phyloP scores from a whole-genome alignment of 2,329 filamentous ascomycete genomes.

The Ascochyta pisi region DNA sequence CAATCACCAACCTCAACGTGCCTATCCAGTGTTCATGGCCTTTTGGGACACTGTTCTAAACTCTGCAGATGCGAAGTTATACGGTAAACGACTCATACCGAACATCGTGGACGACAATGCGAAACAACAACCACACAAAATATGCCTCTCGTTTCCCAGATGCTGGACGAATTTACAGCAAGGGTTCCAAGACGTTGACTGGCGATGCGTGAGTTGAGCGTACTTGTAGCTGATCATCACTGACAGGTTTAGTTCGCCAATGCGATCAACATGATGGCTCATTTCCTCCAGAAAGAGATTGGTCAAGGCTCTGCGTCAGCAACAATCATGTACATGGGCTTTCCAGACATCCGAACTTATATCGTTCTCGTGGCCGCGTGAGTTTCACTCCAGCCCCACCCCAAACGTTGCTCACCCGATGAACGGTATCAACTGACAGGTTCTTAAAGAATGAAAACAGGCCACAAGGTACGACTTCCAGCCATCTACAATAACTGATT shows the following conservation, averaged over 20 bases:
- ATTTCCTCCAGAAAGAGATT: conserved; percentile 40
- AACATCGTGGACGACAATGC: conserved; percentile 52
- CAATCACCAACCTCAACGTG: not conserved
- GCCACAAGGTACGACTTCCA: conserved; percentile 43
- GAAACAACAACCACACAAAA: conserved; percentile 24
- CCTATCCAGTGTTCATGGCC: conserved; percentile 26
- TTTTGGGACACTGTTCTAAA: conserved; percentile 41
- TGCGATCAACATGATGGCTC: conserved; percentile 42
- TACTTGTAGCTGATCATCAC: conserved; percentile 22
- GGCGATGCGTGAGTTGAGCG: conserved; percentile 37
- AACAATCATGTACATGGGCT: conserved; percentile 38
- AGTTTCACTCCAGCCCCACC: conserved; percentile 4
- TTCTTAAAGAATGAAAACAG: conserved; percentile 49
- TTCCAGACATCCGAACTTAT: conserved; percentile 49
- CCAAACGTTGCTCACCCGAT: no score
- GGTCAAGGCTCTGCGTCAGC: conserved; percentile 38
- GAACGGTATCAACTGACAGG: not conserved
- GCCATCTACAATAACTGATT: not conserved
- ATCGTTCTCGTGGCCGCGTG: conserved; percentile 50
- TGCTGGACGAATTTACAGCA: conserved; percentile 21
- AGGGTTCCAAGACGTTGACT: conserved; percentile 44
- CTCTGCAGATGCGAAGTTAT: conserved; percentile 18
- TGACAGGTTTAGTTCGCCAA: conserved; percentile 34
- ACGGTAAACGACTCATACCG: conserved; percentile 34
- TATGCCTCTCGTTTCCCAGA: conserved; percentile 34